These are phyloP conservation scores for Fusarium pseudocircinatum DNA, from an alignment of 2,329 filamentous ascomycete species.

Conservation along the genomic window DNA sequence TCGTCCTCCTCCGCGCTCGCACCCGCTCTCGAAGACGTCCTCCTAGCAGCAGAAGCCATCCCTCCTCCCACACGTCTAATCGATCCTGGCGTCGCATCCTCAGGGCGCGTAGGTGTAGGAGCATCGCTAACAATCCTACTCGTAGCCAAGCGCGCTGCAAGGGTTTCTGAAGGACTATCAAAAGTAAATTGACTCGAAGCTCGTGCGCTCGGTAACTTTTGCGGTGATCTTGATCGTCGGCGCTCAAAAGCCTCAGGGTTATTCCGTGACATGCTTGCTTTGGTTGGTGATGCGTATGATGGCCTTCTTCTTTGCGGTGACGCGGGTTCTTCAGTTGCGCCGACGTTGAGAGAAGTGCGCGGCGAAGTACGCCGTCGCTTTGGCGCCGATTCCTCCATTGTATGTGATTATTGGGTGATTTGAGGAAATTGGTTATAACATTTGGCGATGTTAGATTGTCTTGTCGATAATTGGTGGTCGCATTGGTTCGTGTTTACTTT, in stretches of 20 bases:
- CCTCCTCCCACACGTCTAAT: constrained; percentile 41
- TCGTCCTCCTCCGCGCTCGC: constrained; percentile 51
- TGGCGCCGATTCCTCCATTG: constrained; percentile 65
- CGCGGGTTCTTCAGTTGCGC: constrained; percentile 41
- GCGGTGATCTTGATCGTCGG: constrained; percentile 51
- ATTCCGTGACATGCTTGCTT: constrained; percentile 68
- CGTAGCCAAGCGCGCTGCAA: constrained; percentile 45
- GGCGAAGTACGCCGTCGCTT: constrained; percentile 73
- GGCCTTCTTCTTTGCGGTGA: constrained; percentile 52
- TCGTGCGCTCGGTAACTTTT: constrained; percentile 41
- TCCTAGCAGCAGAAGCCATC: constrained; percentile 50
- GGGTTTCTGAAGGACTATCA: constrained; percentile 42
- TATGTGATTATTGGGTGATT: neutral
- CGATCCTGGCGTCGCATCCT: constrained; percentile 21
- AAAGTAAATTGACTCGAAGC: constrained; percentile 14
- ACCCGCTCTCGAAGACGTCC: constrained; percentile 55
- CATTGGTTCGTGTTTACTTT: constrained; percentile 43
- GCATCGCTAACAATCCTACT: constrained; percentile 40
- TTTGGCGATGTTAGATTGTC: constrained; percentile 8
- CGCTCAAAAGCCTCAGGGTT: constrained; percentile 67
- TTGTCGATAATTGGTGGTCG: constrained; percentile 28
- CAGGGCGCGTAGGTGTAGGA: constrained; percentile 24
- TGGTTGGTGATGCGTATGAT: constrained; percentile 75
- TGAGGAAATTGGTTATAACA: neutral
- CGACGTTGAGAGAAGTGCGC: constrained; percentile 46